Conservation (phyloP, 1,139 yeast species). For the Hanseniaspora sp. region DNA sequence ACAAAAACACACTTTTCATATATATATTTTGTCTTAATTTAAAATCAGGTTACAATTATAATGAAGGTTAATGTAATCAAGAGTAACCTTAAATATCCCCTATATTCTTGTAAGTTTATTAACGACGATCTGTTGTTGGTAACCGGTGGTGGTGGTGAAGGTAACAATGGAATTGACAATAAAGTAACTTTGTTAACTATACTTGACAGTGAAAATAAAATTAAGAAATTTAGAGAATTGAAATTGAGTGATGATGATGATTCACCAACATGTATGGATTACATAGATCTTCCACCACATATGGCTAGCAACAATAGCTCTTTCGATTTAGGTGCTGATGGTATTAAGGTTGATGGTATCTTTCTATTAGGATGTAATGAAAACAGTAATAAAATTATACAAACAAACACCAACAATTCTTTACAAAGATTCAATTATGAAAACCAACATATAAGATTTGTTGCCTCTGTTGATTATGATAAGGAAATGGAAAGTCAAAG, state of each 20-base stretch:
- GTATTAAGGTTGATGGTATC: constrained; percentile 31
- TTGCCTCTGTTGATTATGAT: constrained; percentile 42
- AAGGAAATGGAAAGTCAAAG: constrained; percentile 22
- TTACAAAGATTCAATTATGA: constrained; percentile 49
- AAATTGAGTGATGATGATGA: constrained; percentile 54
- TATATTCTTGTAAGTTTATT: constrained; percentile 65
- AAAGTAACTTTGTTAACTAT: constrained; percentile 63
- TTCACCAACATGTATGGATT: constrained; percentile 63
- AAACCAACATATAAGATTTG: constrained; percentile 51
- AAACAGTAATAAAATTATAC: constrained; percentile 29
- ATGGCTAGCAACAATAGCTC: not conserved
- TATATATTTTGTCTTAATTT: not conserved
- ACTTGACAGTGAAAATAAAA: constrained; percentile 37
- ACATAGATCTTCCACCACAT: not conserved
- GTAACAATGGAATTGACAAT: constrained; percentile 77
- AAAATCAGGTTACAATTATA: not conserved
- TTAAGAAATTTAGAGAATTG: constrained; percentile 55
- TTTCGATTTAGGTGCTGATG: constrained; percentile 6
- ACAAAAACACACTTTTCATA: not conserved
- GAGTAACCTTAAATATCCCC: constrained; percentile 62
- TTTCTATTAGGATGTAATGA: constrained; percentile 71
- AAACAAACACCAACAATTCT: constrained; percentile 43
- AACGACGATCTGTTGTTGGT: constrained; percentile 53
- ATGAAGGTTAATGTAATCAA: constrained; percentile 29
- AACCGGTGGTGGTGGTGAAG: constrained; percentile 95